These are phyloP conservation scores for Tranzscheliella williamsii DNA, from an alignment of 1,284 basidiomycete species.

Conservation along the genomic window DNA sequence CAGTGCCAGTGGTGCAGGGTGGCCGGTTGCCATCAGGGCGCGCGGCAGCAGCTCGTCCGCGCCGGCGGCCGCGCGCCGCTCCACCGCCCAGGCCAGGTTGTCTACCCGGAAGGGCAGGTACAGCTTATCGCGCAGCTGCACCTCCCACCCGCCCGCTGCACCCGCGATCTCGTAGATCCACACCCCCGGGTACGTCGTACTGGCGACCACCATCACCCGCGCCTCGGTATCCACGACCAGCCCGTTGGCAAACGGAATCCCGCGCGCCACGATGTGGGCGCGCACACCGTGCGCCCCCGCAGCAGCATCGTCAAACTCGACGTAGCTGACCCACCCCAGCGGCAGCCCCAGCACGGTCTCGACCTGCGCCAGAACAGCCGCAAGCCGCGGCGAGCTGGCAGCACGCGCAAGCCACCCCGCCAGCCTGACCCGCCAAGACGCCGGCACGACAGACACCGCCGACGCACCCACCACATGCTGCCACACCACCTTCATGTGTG, in stretches of 20 bases:
- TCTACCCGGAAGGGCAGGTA: constrained; percentile 69
- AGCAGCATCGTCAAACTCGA: constrained; percentile 21
- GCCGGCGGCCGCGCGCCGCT: background rate
- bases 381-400: background rate
- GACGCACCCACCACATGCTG: background rate
- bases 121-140: constrained; percentile 61
- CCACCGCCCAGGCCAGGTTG: constrained; percentile 67
- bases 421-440: too few relatives aligned
- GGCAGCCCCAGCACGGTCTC: constrained; percentile 69
- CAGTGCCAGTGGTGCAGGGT: constrained; percentile 69
- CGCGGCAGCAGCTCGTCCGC: constrained; percentile 37
- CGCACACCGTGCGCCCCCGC: constrained; percentile 1
- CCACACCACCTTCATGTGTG: constrained; percentile 1
- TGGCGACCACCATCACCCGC: constrained; percentile 67
- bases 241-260: constrained; percentile 72
- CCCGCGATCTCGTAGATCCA: constrained; percentile 65
- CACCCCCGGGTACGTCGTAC: constrained; percentile 65
- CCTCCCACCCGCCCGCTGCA: background rate
- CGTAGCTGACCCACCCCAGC: constrained; percentile 65
- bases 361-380: constrained; percentile 61
- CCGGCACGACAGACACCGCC: too few relatives aligned
- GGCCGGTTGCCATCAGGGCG: constrained; percentile 68
- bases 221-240: constrained; percentile 67
- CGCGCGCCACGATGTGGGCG: constrained; percentile 62
- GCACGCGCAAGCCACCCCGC: background rate